A percentile compares a stretch with the other conserved stretches of the same genome.
These are phyloP conservation scores for Croton setiger DNA, from an alignment of 441 rosid genomes.

Conservation along the genomic window DNA sequence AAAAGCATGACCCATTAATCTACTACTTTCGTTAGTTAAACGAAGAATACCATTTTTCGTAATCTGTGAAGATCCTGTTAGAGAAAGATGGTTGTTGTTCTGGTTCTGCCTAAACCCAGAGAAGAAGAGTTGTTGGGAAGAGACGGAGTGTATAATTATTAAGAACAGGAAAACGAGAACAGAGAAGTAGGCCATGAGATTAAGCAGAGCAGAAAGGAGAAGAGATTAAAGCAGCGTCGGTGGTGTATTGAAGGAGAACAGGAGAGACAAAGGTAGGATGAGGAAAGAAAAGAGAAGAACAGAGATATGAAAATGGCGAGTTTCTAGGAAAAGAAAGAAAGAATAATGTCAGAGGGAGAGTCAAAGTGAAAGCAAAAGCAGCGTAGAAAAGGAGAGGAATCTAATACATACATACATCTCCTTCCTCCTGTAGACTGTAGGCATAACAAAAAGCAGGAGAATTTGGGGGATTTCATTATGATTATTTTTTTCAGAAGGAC, in stretches of 20 bases:
- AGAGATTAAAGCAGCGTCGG: not conserved
- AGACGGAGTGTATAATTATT: constrained; percentile 9
- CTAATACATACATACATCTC: no score
- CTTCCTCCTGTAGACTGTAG: no score
- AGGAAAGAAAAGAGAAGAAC: not conserved
- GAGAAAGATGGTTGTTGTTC: constrained; percentile 24
- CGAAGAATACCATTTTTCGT: constrained; percentile 45
- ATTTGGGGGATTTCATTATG: no score
- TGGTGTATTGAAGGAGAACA: not conserved
- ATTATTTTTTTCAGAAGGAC: no score
- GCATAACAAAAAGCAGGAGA: no score
- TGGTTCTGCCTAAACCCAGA: constrained; percentile 30
- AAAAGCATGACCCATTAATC: constrained; percentile 54
- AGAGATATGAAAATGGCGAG: not conserved
- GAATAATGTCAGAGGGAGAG: not conserved
- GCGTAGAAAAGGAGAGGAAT: not conserved
- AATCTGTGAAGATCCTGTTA: constrained; percentile 50
- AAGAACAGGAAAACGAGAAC: constrained; percentile 22
- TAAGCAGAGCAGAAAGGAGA: not conserved
- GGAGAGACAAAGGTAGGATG: not conserved
- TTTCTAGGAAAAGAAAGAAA: not conserved
- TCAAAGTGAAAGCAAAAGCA: not conserved
- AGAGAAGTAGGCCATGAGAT: constrained; percentile 24
- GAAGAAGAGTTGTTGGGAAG: constrained; percentile 33
- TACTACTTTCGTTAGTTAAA: constrained; percentile 48